Evolutionary conservation across 495 filamentous ascomycete species (phyloP).

Genomic region (Annulohypoxylon nitens): DNA sequence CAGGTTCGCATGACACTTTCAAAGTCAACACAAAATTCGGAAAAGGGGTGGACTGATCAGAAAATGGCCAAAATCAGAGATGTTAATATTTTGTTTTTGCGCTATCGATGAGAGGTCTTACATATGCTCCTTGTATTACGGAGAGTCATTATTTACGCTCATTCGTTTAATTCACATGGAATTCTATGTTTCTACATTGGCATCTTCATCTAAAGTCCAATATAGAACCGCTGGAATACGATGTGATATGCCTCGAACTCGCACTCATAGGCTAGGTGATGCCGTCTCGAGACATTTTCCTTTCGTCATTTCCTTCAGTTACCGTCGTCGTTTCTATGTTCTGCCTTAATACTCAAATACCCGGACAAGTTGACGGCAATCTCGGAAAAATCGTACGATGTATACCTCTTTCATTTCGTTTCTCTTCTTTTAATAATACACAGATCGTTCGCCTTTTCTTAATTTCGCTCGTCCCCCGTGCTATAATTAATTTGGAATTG

Average conservation of each 20-base stretch:
- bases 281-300: not conserved
- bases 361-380: not conserved
- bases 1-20: conserved; percentile 46
- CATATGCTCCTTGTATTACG: conserved; percentile 51
- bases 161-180: conserved; percentile 16
- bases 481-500: not conserved
- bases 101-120: conserved; percentile 43
- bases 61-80: conserved; percentile 31
- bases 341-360: not conserved
- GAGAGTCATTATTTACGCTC: conserved; percentile 41
- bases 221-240: conserved; percentile 1
- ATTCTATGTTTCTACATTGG: conserved; percentile 30
- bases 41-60: conserved; percentile 22
- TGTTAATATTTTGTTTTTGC: conserved; percentile 48
- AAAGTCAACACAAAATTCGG: conserved; percentile 37
- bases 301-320: not conserved
- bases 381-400: not conserved
- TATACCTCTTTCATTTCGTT: not conserved
- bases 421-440: conserved; percentile 1
- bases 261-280: not conserved
- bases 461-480: not conserved
- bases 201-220: not conserved
- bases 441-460: not conserved
- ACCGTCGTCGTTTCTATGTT: not conserved
- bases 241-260: conserved; percentile 2